Percentiles rank a stretch among this genome's conserved stretches.
Conservation (phyloP, 768 basidiomycete genomes). For the Hygrocybe coccinea region DNA sequence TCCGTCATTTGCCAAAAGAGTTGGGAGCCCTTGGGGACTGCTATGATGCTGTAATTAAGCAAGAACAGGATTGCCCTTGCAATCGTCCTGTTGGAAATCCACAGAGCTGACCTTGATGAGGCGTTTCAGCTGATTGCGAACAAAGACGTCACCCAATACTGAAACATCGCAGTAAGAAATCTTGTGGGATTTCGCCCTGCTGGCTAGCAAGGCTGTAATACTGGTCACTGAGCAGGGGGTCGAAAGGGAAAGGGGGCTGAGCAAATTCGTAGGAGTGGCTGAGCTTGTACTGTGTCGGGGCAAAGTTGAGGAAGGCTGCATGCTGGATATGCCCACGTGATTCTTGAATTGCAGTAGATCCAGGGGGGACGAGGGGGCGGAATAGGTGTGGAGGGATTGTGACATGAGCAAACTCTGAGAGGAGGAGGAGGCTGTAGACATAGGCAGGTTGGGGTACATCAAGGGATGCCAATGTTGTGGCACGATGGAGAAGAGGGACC, state of each 20-base stretch:
- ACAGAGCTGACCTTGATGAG: too few species aligned
- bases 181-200: conserved; percentile 80
- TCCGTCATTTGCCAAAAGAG: conserved; percentile 77
- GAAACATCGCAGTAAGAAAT: conserved; percentile 73
- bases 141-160: conserved; percentile 81
- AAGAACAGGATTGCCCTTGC: conserved; percentile 88
- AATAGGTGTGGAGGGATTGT: conserved; percentile 51
- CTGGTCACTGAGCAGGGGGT: conserved; percentile 86
- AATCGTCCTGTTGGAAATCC: too few species aligned
- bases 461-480: conserved; percentile 70
- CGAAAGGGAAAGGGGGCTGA: conserved; percentile 76
- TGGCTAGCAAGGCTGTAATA: conserved; percentile 83
- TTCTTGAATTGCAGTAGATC: conserved; percentile 48
- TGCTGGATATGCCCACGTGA: conserved; percentile 76
- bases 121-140: conserved; percentile 82
- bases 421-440: conserved; percentile 80
- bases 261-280: conserved; percentile 93
- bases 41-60: conserved; percentile 93
- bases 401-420: conserved; percentile 74
- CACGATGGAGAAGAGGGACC: conserved; percentile 67
- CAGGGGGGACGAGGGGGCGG: conserved; percentile 48
- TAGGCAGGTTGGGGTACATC: conserved; percentile 84
- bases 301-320: conserved; percentile 79
- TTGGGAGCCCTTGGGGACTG: conserved; percentile 65
- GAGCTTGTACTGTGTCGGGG: conserved; percentile 87